Evolutionary conservation across 225 moss, liverwort and hornwort genomes (phyloP).

Genomic region (Climacium dendroides): DNA sequence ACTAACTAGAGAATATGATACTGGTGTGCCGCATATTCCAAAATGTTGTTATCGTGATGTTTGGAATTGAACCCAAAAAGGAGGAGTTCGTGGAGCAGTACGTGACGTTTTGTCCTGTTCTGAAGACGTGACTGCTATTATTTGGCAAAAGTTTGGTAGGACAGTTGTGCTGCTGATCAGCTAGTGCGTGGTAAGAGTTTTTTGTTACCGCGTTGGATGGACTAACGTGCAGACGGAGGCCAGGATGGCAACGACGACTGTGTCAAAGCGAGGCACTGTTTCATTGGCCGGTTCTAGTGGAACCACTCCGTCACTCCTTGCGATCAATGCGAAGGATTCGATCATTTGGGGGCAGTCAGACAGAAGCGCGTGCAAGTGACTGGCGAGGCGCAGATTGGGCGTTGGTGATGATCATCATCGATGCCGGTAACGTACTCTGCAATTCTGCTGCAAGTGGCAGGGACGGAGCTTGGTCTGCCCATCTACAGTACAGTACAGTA

Average conservation of each 20-base stretch:
- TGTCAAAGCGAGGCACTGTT: background rate
- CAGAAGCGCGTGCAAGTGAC: background rate
- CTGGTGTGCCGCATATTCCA: background rate
- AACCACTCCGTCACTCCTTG: background rate
- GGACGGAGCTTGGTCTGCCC: background rate
- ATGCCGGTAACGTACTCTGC: background rate
- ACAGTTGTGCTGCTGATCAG: background rate
- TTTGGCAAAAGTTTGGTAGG: background rate
- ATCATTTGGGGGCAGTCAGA: background rate
- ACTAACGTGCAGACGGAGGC: background rate
- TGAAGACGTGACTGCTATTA: background rate
- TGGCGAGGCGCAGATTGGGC: background rate
- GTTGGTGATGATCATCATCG: background rate
- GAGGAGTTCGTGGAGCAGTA: background rate
- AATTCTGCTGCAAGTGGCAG: background rate
- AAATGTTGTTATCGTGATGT: background rate
- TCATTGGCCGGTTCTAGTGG: background rate
- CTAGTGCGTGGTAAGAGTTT: background rate
- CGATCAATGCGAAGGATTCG: background rate
- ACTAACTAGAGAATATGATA: background rate
- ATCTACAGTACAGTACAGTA: background rate
- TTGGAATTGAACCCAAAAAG: background rate
- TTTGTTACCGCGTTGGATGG: background rate
- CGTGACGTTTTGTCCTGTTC: background rate
- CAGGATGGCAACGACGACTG: background rate